Evolutionary conservation across 73 alveolate species (phyloP).

Genomic region (Effrenium voratum): DNA sequence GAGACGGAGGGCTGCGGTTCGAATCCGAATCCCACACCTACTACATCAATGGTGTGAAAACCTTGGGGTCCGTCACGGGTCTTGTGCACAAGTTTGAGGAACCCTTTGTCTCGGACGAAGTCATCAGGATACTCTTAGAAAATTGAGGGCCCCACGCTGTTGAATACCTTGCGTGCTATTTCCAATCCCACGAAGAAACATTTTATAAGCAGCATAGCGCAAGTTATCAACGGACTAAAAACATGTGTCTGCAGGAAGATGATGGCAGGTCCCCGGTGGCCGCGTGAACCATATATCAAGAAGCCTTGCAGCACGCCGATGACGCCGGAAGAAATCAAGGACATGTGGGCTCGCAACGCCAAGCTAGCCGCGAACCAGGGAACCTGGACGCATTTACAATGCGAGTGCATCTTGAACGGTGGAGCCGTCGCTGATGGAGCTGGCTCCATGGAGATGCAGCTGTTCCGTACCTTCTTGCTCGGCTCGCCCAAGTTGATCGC

Average conservation of each 20-base stretch:
- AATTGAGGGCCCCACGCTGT: too few species aligned
- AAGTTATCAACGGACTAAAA: neutral
- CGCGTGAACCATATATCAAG: neutral
- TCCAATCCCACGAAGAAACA: too few species aligned
- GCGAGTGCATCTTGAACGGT: conserved; percentile 22
- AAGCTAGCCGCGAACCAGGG: conserved; percentile 6
- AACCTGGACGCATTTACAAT: conserved; percentile 35
- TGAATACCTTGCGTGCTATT: too few species aligned
- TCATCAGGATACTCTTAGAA: too few species aligned
- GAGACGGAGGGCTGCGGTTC: neutral
- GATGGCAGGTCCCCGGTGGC: too few species aligned
- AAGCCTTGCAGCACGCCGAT: neutral
- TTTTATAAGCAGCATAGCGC: neutral
- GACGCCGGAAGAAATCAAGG: neutral
- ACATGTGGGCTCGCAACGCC: neutral
- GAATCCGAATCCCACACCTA: neutral
- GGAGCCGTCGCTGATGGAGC: neutral
- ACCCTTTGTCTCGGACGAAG: neutral
- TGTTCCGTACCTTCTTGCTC: neutral
- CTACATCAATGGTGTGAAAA: neutral
- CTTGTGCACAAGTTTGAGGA: neutral
- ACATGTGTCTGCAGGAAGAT: neutral
- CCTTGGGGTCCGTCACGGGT: neutral
- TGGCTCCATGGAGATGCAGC: neutral
- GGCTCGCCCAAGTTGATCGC: too few species aligned